Evolutionary conservation across 139 green algal genomes (phyloP), one percentile per base, ranked within the genome.

Genomic region (Chlorella sorokiniana): DNA sequence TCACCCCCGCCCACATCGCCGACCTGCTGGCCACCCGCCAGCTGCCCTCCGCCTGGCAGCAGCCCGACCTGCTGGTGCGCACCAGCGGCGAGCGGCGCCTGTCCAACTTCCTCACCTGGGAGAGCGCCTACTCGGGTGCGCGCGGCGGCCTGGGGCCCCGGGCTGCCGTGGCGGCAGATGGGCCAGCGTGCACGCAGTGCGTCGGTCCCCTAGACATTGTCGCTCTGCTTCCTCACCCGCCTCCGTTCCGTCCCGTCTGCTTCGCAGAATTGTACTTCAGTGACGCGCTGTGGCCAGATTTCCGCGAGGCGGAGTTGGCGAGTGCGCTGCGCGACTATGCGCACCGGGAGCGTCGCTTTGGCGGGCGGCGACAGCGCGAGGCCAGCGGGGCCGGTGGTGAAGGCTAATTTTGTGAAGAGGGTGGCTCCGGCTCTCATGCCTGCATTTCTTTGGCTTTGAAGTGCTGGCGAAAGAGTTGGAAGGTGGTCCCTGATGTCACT

Each of bases 41-140:
- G 75, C 78, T 85, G 35, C 76, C 76, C 35, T 25, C 52, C 10
- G 68, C 2, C 1, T 63, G 87, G n/a, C 75, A 59, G 3, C 48
- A 91, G 23, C 92, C 90, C 14, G 92, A 96, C 82, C 63, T 96
- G 2, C 22, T 96, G 3, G 88, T 96, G 5, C 75, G 92, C 14
- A 95, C 92, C 9, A 86, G 81, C 37, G 92, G 92, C 31, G 92
- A 96, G 84, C 67, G 86, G 82, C 84, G 92, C 42, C 75, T 96
- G 22, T 87, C 56, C 74, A 95, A 96, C 63, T 96, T 96, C 72
- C 35, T 96, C 41, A 77, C 93, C 59, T 96, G 85, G 81, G 84
- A 95, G 31, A 27, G 81, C 1, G 92, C 92, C 1, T 96, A 96
- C 69, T 82, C 89, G 1, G 92, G 72, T 79, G 72, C 8, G 65